Percentiles rank a stretch among this genome's conserved stretches.
phyloP scores from a whole-genome alignment of 2,329 filamentous ascomycete genomes.

The Fusarium oligoseptatum region DNA sequence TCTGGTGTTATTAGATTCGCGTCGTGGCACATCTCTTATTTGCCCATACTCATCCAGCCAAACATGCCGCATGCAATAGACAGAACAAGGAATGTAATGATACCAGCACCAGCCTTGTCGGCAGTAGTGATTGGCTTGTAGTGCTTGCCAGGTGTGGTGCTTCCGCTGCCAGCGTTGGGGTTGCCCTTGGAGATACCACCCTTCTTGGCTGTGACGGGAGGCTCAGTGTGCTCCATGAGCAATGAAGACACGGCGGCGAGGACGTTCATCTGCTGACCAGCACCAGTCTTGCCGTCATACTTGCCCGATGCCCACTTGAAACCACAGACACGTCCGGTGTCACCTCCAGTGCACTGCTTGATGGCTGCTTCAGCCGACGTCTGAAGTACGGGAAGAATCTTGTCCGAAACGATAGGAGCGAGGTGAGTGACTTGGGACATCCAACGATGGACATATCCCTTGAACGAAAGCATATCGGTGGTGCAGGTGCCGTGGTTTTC shows the following conservation, averaged over 20 bases:
- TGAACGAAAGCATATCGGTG: conserved; percentile 74
- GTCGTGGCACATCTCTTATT: conserved; percentile 25
- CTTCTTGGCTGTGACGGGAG: conserved; percentile 59
- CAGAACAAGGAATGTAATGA: conserved; percentile 61
- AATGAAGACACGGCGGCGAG: conserved; percentile 68
- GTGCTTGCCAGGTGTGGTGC: conserved; percentile 51
- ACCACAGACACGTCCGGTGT: conserved; percentile 64
- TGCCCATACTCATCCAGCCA: conserved; percentile 63
- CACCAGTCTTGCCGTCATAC: conserved; percentile 68
- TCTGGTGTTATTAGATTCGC: conserved; percentile 28
- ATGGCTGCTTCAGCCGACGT: conserved; percentile 67
- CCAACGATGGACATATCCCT: conserved; percentile 71
- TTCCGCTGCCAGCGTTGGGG: conserved; percentile 56
- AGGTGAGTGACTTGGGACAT: conserved; percentile 66
- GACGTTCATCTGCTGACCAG: conserved; percentile 72
- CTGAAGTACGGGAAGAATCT: conserved; percentile 65
- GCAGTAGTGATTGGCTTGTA: conserved; percentile 56
- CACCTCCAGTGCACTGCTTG: conserved; percentile 66
- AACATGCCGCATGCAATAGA: conserved; percentile 57
- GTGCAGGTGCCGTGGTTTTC: conserved; percentile 68
- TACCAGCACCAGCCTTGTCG: conserved; percentile 62
- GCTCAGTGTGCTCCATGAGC: conserved; percentile 57
- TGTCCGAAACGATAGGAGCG: conserved; percentile 64
- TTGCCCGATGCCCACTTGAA: conserved; percentile 65
- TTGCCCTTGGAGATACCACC: conserved; percentile 67